These are phyloP conservation scores for Falciphora oryzae DNA, from an alignment of 2,329 filamentous ascomycete genomes.

Conservation along the genomic window DNA sequence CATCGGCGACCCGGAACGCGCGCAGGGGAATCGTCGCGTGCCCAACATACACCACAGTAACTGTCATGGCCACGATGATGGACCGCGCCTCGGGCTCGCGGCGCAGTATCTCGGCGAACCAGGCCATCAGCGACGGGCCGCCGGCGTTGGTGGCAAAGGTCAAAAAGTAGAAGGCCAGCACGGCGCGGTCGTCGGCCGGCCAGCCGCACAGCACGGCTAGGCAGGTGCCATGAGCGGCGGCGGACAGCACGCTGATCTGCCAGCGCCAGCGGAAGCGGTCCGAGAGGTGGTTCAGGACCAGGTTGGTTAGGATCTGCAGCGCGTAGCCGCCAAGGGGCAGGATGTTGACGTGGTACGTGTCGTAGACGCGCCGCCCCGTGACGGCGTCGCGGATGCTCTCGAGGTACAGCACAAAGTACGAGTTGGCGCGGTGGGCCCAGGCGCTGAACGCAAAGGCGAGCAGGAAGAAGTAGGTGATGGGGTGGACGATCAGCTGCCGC, in stretches of 20 bases:
- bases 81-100: constrained; percentile 31
- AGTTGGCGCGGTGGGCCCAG: constrained; percentile 21
- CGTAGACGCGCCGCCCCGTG: constrained; percentile 18
- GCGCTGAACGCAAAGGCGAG: constrained; percentile 19
- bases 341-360: constrained; percentile 21
- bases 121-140: constrained; percentile 28
- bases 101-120: constrained; percentile 26
- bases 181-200: constrained; percentile 26
- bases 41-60: constrained; percentile 33
- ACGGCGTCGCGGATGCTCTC: constrained; percentile 16
- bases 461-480: constrained; percentile 21
- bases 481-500: constrained; percentile 14
- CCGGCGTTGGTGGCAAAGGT: constrained; percentile 29
- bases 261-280: constrained; percentile 34
- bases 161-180: constrained; percentile 31
- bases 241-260: constrained; percentile 29
- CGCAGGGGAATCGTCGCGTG: constrained; percentile 33
- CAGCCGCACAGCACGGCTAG: constrained; percentile 28
- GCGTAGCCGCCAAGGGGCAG: constrained; percentile 21
- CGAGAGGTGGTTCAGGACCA: constrained; percentile 29
- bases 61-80: constrained; percentile 29
- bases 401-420: constrained; percentile 22
- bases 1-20: constrained; percentile 28
- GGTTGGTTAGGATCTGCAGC: constrained; percentile 28
- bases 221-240: constrained; percentile 24